Evolutionary conservation across 768 basidiomycete genomes (phyloP).

Genomic region (Rubroboletus pulcherrimus): DNA sequence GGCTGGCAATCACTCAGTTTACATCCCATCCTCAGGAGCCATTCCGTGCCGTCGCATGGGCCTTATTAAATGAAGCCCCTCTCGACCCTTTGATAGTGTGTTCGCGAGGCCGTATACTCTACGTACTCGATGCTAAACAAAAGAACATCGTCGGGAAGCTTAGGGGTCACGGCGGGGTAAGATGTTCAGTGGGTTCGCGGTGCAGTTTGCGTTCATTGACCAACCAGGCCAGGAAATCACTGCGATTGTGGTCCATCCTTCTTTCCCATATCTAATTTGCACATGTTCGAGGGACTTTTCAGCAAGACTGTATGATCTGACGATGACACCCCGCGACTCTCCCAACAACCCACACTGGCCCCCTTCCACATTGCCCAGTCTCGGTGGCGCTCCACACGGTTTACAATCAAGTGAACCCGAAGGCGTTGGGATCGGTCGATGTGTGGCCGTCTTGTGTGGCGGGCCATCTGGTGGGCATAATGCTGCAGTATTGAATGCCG

Average conservation of each 20-base stretch:
- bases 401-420: slow-evolving; percentile 56
- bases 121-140: slow-evolving; percentile 47
- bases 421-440: slow-evolving; percentile 56
- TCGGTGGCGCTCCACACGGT: slow-evolving; percentile 68
- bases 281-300: slow-evolving; percentile 74
- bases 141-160: slow-evolving; percentile 44
- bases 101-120: slow-evolving; percentile 50
- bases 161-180: slow-evolving; percentile 72
- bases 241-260: slow-evolving; percentile 63
- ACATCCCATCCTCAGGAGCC: slow-evolving; percentile 17
- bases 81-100: slow-evolving; percentile 61
- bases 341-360: slow-evolving; percentile 60
- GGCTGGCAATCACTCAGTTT: not conserved
- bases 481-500: slow-evolving; percentile 65
- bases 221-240: slow-evolving; percentile 52
- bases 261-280: slow-evolving; percentile 54
- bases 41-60: slow-evolving; percentile 53
- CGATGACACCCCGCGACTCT: slow-evolving; percentile 27
- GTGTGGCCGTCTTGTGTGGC: slow-evolving; percentile 62
- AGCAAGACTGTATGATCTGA: slow-evolving; percentile 65
- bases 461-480: slow-evolving; percentile 71
- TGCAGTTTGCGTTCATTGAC: slow-evolving; percentile 4
- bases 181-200: slow-evolving; percentile 19
- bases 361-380: slow-evolving; percentile 44
- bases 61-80: slow-evolving; percentile 40